Evolutionary conservation across 202 grass and related monocot genomes (phyloP).

Genomic region (Dendrocalamus latiflorus): DNA sequence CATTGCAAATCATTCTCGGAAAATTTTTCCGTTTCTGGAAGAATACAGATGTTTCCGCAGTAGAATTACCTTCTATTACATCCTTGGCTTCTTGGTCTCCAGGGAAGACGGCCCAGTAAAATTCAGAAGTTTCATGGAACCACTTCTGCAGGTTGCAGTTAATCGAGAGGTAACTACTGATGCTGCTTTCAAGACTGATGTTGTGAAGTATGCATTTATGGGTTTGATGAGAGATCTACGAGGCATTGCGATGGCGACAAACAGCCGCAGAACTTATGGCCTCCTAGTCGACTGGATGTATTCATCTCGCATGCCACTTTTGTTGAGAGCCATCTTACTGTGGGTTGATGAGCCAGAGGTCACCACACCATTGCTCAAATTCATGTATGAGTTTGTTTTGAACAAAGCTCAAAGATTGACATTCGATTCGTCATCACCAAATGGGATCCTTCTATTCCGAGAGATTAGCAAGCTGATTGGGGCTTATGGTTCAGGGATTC

Average conservation of each 20-base stretch:
- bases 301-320: slow-evolving; percentile 76
- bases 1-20: slow-evolving; percentile 83
- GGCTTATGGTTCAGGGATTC: slow-evolving; percentile 89
- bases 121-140: slow-evolving; percentile 94
- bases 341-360: slow-evolving; percentile 86
- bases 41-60: slow-evolving; percentile 86
- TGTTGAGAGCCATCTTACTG: slow-evolving; percentile 84
- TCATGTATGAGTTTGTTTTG: slow-evolving; percentile 90
- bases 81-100: slow-evolving; percentile 88
- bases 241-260: slow-evolving; percentile 95
- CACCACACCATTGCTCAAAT: slow-evolving; percentile 92
- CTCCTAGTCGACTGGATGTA: slow-evolving; percentile 98
- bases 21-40: slow-evolving; percentile 84
- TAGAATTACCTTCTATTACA: slow-evolving; percentile 99
- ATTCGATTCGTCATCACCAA: slow-evolving; percentile 97
- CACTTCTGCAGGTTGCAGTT: slow-evolving; percentile 86
- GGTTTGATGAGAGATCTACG: slow-evolving; percentile 95
- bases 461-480: slow-evolving; percentile 99
- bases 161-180: slow-evolving; percentile 76
- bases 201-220: slow-evolving; percentile 83
- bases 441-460: slow-evolving; percentile 96
- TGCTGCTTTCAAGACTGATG: slow-evolving; percentile 73
- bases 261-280: slow-evolving; percentile 84
- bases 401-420: slow-evolving; percentile 97
- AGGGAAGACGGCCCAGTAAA: slow-evolving; percentile 95